These are phyloP conservation scores for Mortierella sp. DNA, from an alignment of 371 early-diverging fungal genomes.

Conservation along the genomic window DNA sequence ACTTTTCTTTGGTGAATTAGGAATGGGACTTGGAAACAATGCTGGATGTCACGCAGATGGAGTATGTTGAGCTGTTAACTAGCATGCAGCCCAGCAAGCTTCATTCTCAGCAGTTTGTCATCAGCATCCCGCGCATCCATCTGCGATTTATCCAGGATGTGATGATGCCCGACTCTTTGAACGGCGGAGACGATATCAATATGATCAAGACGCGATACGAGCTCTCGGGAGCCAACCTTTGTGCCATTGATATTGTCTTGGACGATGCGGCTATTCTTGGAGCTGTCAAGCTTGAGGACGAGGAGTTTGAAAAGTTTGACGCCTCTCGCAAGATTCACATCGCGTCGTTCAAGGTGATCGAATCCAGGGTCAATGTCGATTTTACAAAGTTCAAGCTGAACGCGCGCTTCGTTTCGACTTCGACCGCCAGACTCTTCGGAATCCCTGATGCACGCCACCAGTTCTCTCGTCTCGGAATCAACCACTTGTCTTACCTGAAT, in stretches of 20 bases:
- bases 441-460: constrained; percentile 72
- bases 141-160: constrained; percentile 86
- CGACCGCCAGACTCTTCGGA: constrained; percentile 67
- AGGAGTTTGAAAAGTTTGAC: constrained; percentile 70
- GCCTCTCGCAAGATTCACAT: constrained; percentile 60
- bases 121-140: constrained; percentile 74
- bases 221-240: constrained; percentile 73
- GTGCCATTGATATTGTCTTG: constrained; percentile 76
- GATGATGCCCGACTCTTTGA: constrained; percentile 78
- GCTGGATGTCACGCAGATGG: constrained; percentile 79
- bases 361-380: constrained; percentile 73
- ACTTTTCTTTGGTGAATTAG: constrained; percentile 45
- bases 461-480: constrained; percentile 54
- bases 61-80: constrained; percentile 75
- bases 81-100: constrained; percentile 61
- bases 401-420: constrained; percentile 70
- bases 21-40: constrained; percentile 79
- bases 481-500: constrained; percentile 58
- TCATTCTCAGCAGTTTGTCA: constrained; percentile 71
- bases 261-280: constrained; percentile 70
- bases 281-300: constrained; percentile 72
- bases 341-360: constrained; percentile 67
- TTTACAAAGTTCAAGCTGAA: constrained; percentile 59
- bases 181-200: constrained; percentile 65
- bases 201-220: constrained; percentile 76